Base-by-base conservation (phyloP, 2,329 filamentous ascomycete species). In the Cylindrodendrum hubeiense region DNA sequence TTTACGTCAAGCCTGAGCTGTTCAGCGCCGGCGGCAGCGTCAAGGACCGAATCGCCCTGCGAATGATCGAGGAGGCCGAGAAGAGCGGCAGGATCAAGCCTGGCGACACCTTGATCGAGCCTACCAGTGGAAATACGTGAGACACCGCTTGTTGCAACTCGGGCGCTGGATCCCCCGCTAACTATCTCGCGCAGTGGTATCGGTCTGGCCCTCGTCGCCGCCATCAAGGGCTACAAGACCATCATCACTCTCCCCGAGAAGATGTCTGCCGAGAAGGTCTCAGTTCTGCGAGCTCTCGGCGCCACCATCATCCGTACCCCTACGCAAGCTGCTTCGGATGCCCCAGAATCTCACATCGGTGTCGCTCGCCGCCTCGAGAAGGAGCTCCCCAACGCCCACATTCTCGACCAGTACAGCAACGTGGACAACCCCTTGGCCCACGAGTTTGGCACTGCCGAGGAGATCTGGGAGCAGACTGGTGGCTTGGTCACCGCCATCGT, bases 231-330 rank as follows among this genome's bases (percentile, higher is more conserved):
- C 71, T 99, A 98, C 87, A 95, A 95, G 82, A 97, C 95, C 43
- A 98, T 99, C 82, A 99, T 99, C 80, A 99, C 96, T 12, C 89
- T 99, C 49, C 96, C 96, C 55, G 96, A 99, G 84, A 99, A 99
- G 86, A 99, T 99, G 96, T 98, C 94, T 1, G 93, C 94, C 51
- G 96, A 99, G 82, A 99, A 99, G 82, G 96, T 99, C 41, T 92
- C 95, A 2, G 96, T 99, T 28, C 87, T 99, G 67, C 93, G 94
- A 74, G 95, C 96, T 30, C 88, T 99, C 56, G 95, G 95, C 69
- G 96, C 96, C 44, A 98, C 97, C 77, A 98, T 99, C 81, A 98
- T 99, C 79, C 91, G 96, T 59, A 99, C 96, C 4, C 96, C 96
- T 24, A 99, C 95, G 34, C 94, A 97, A 81, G 96, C 96, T 39